Conservation (phyloP, 192 early-diverging fungal species). For the Coemansia umbellata region DNA sequence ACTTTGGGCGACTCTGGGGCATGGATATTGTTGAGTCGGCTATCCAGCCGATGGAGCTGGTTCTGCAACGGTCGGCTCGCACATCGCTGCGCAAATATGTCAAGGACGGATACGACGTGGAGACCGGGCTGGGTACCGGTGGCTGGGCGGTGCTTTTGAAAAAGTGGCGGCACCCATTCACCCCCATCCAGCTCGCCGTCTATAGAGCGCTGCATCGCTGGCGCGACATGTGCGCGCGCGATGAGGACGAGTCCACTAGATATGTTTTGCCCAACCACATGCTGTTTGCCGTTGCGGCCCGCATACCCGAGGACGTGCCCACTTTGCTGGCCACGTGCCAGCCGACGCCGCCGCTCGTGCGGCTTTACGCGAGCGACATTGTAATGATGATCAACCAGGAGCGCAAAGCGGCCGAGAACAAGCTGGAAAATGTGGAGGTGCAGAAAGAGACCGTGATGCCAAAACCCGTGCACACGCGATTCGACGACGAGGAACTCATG, state of each 20-base stretch:
- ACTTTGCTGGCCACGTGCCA: constrained; percentile 70
- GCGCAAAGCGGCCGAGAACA: neutral
- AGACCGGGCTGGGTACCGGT: constrained; percentile 65
- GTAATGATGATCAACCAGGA: constrained; percentile 51
- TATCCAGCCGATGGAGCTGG: constrained; percentile 21
- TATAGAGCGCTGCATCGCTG: constrained; percentile 89
- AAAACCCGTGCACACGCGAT: constrained; percentile 35
- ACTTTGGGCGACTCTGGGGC: constrained; percentile 41
- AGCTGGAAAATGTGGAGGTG: neutral
- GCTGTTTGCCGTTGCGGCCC: constrained; percentile 69
- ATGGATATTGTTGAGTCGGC: constrained; percentile 39
- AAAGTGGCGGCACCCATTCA: constrained; percentile 60
- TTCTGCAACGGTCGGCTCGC: constrained; percentile 60
- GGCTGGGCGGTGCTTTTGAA: constrained; percentile 74
- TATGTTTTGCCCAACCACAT: constrained; percentile 92
- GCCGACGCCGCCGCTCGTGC: constrained; percentile 80
- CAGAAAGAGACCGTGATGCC: neutral
- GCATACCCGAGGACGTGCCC: constrained; percentile 67
- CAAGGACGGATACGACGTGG: constrained; percentile 83
- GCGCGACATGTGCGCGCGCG: constrained; percentile 84
- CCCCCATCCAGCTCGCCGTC: constrained; percentile 66
- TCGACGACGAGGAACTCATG: constrained; percentile 7
- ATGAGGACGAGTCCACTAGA: constrained; percentile 86
- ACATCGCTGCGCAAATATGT: constrained; percentile 67
- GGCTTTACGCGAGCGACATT: constrained; percentile 76